Conservation (phyloP, 2,329 filamentous ascomycete species). For the Incumbomyces delicatus region DNA sequence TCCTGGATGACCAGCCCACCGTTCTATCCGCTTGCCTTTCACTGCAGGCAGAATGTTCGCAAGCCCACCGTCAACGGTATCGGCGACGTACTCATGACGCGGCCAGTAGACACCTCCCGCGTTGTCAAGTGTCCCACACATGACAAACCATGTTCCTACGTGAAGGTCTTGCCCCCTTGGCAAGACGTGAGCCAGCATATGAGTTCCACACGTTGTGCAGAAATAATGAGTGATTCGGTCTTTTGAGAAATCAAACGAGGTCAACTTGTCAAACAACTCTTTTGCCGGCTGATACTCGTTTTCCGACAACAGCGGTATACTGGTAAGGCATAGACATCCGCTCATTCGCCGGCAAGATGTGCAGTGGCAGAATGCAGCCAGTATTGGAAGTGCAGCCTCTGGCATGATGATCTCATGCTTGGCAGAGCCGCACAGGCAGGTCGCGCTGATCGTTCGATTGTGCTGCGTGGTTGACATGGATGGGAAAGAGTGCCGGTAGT, state of each 20-base stretch:
- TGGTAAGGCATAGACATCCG: neutral
- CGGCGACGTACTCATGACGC: neutral
- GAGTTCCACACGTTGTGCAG: neutral
- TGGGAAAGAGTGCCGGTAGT: too few relatives aligned
- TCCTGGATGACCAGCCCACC: neutral
- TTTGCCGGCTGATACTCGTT: neutral
- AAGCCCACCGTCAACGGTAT: neutral
- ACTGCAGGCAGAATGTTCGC: neutral
- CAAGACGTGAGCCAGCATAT: neutral
- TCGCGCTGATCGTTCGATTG: too few relatives aligned
- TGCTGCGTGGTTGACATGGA: too few relatives aligned
- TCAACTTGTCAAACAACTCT: neutral
- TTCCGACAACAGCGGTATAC: neutral
- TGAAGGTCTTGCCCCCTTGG: neutral
- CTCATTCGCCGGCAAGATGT: neutral
- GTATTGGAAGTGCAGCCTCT: neutral
- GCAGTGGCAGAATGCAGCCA: neutral
- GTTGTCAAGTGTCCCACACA: neutral
- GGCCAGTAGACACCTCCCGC: neutral
- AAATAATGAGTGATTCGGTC: neutral
- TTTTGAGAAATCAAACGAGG: neutral
- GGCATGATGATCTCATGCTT: neutral
- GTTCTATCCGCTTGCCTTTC: neutral
- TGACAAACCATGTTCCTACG: neutral
- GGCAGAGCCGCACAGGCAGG: neutral